phyloP scores from a whole-genome alignment of 2,329 filamentous ascomycete species.

The Penicillium sp. region DNA sequence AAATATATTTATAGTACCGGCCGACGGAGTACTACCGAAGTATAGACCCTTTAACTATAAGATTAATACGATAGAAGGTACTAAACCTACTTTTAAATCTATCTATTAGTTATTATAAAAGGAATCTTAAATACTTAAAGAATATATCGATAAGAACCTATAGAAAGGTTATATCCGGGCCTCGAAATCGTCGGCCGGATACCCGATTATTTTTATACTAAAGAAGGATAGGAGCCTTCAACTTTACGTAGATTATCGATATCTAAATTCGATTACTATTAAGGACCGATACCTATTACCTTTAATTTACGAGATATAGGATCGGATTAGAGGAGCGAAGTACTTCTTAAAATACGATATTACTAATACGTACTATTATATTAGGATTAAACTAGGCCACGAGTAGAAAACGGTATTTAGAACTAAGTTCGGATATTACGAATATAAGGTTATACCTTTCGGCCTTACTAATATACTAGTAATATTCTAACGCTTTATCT shows the following conservation, averaged over 20 bases:
- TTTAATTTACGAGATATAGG: slow-evolving; percentile 5
- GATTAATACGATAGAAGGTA: no score
- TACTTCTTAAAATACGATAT: slow-evolving; percentile 4
- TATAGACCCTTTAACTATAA: no score
- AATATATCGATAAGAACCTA: slow-evolving; percentile 9
- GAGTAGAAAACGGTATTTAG: not conserved
- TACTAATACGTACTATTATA: slow-evolving; percentile 2
- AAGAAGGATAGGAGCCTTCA: no score
- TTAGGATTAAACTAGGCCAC: not conserved
- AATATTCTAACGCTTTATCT: not conserved
- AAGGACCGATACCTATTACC: not conserved
- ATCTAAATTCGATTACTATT: no score
- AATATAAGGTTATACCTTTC: not conserved
- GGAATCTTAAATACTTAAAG: not conserved
- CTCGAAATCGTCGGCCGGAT: no score
- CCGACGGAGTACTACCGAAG: no score
- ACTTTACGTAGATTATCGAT: no score
- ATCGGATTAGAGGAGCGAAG: not conserved
- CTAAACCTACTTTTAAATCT: no score
- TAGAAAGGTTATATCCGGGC: not conserved
- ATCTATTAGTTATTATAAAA: no score
- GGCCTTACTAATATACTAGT: not conserved
- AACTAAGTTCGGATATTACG: not conserved
- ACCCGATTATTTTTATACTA: no score
- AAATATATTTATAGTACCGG: no score